These are phyloP conservation scores for Trypethelium eluteriae DNA, from an alignment of 495 filamentous ascomycete species.

Conservation along the genomic window DNA sequence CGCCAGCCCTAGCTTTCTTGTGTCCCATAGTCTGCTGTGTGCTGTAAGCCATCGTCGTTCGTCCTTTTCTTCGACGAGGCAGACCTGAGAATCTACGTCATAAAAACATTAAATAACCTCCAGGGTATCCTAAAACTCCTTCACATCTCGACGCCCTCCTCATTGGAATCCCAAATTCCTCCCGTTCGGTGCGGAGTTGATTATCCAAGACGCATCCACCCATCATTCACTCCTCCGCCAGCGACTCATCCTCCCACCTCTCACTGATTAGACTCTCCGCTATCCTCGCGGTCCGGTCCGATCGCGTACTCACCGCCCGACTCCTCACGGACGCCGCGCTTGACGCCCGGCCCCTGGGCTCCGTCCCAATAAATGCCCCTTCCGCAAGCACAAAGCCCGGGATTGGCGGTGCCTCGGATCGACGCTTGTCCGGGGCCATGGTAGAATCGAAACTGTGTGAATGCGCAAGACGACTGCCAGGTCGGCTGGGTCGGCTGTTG, in stretches of 20 bases:
- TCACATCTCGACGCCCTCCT: background rate
- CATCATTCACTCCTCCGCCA: background rate
- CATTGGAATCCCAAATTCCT: too few species aligned
- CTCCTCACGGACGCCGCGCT: background rate
- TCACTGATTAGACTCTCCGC: background rate
- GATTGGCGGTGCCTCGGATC: background rate
- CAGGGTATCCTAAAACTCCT: background rate
- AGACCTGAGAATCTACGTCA: background rate
- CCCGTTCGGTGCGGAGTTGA: too few species aligned
- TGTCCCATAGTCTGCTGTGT: background rate
- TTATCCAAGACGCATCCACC: too few species aligned
- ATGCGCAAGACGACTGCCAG: background rate
- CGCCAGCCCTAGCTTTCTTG: background rate
- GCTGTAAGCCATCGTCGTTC: background rate
- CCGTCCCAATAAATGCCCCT: background rate
- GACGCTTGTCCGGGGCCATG: background rate
- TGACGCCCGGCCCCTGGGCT: background rate
- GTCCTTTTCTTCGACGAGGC: background rate
- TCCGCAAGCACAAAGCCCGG: conserved; percentile 2
- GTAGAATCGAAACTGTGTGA: background rate
- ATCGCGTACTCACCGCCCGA: background rate
- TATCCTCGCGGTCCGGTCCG: background rate
- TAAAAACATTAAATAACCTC: background rate
- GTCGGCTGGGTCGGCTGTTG: background rate
- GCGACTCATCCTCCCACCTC: background rate